These are phyloP conservation scores for Aspergillus tubingensis DNA, from an alignment of 2,329 filamentous ascomycete genomes.

Conservation along the genomic window DNA sequence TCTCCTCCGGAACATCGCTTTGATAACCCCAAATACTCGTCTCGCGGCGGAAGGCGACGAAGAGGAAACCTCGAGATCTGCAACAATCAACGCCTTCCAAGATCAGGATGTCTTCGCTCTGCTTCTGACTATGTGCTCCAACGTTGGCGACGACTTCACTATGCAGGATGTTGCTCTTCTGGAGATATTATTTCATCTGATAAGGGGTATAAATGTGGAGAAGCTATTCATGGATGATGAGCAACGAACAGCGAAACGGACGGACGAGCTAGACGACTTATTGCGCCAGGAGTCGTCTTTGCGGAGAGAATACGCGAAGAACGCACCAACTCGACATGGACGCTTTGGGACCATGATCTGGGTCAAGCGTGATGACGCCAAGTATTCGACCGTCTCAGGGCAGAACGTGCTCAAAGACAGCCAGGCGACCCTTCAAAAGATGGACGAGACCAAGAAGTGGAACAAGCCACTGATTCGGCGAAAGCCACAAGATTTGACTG, in stretches of 20 bases:
- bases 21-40: constrained; percentile 74
- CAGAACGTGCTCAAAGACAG: constrained; percentile 79
- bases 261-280: constrained; percentile 71
- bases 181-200: constrained; percentile 87
- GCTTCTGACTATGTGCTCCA: constrained; percentile 82
- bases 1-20: constrained; percentile 82
- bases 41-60: constrained; percentile 83
- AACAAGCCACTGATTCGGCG: constrained; percentile 71
- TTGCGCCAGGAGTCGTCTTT: constrained; percentile 84
- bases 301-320: constrained; percentile 72
- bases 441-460: constrained; percentile 89
- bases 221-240: constrained; percentile 83
- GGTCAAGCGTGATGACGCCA: constrained; percentile 84
- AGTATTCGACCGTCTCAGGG: constrained; percentile 82
- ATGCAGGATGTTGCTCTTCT: constrained; percentile 85
- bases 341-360: constrained; percentile 97
- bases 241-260: constrained; percentile 68
- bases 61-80: constrained; percentile 81
- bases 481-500: constrained; percentile 63
- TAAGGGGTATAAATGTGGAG: constrained; percentile 83
- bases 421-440: constrained; percentile 74
- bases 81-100: constrained; percentile 84
- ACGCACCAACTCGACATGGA: constrained; percentile 83
- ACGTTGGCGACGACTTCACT: constrained; percentile 90
- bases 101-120: constrained; percentile 88